phyloP scores from a whole-genome alignment of 2,329 filamentous ascomycete species.

The Fusarium xylarioides region DNA sequence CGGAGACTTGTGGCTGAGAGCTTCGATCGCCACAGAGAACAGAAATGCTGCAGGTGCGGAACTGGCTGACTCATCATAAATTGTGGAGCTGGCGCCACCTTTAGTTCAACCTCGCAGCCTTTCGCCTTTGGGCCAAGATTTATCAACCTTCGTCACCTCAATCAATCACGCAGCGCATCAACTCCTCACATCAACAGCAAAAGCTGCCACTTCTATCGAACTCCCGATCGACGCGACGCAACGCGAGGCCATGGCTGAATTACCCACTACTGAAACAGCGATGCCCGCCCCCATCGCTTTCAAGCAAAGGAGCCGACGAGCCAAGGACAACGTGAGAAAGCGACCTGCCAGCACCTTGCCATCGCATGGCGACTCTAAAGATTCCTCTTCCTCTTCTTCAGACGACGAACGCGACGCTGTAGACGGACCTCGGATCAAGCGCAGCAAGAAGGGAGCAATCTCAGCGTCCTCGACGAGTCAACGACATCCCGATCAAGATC shows the following conservation, averaged over 20 bases:
- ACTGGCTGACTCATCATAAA: not conserved
- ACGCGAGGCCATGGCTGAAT: not conserved
- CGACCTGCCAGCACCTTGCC: not conserved
- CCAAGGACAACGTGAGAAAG: not conserved
- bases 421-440: not conserved
- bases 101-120: not conserved
- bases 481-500: not conserved
- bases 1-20: not conserved
- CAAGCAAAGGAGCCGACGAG: not conserved
- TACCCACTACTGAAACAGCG: not conserved
- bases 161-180: not conserved
- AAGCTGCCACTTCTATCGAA: not conserved
- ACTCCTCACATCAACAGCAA: not conserved
- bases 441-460: not conserved
- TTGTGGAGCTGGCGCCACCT: not conserved
- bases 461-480: not conserved
- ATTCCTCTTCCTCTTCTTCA: not conserved
- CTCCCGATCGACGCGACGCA: not conserved
- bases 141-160: not conserved
- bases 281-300: not conserved
- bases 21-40: not conserved
- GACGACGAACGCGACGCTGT: not conserved
- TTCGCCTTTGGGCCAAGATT: not conserved
- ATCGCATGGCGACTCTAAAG: not conserved
- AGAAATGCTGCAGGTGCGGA: rapidly evolving